Base-by-base conservation (phyloP, 2,329 filamentous ascomycete genomes). In the Xylaria sp. region DNA sequence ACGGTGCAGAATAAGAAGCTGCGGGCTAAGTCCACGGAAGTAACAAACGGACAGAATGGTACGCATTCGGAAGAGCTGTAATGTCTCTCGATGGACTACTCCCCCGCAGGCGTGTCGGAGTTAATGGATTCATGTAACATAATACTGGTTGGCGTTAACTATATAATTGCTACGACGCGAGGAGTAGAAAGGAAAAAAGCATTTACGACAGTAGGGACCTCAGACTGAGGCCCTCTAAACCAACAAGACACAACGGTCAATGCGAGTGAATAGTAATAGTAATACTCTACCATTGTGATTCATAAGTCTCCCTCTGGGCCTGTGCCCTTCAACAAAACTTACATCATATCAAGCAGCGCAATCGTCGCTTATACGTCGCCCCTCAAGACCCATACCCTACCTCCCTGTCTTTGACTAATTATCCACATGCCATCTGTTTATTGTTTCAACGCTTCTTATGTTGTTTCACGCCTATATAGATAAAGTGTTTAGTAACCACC, bases 1-100 rank as follows among this genome's bases (percentile, higher is more conserved):
- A 48, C 46, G 17, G n/a, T 65, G 20, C 49, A 60, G 36, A 49
- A 42, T n/a, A 71, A 38, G 60, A 72, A 56, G 42, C 61, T 51
- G 33, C 66, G 69, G 59, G 40, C 44, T 9, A 72, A 71, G 67
- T 68, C 65, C 46, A 70, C 67, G 26, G 73, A 72, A 33, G 67
- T 40, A 20, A 65, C 62, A 57, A 75, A 74, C 42, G 74, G 74
- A 69, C 71, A 73, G 66, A 76, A 75, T 54, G 72, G 74, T n/a
- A 72, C 67, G 54, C 73, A 74, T 70, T 76, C 72, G 48, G 65
- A 48, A 63, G 31, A 11, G 26, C 46, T 33, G 13, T 20, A 28
- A 53, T 11, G 17, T 46, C 36, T 42, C 38, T 42, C 26, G 42
- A 63, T 66, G 67, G 72, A 71, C 53, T 69, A 71, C 53, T 69